A percentile compares a stretch with the other conserved stretches of the same genome.
Evolutionary conservation across 1,284 basidiomycete genomes (phyloP).

Genomic region (Sanghuangporus baumii): DNA sequence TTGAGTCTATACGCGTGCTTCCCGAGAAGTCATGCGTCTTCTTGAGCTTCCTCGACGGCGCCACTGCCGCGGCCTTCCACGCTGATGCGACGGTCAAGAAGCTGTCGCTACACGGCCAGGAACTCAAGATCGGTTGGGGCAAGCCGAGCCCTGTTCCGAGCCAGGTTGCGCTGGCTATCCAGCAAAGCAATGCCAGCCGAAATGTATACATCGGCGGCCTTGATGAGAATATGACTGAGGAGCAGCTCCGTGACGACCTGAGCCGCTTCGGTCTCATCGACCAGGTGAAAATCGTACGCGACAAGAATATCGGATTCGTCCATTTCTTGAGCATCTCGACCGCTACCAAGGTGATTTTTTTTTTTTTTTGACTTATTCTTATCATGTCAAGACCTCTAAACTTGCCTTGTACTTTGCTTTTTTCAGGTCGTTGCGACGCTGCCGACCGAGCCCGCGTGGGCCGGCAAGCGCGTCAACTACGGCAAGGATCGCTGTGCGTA

Average conservation of each 20-base stretch:
- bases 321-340: slow-evolving; percentile 92
- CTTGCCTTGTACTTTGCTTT: slow-evolving; percentile 1
- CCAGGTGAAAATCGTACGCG: slow-evolving; percentile 95
- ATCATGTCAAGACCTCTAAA: not conserved
- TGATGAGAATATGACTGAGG: slow-evolving; percentile 84
- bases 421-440: slow-evolving; percentile 83
- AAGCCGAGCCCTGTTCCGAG: slow-evolving; percentile 85
- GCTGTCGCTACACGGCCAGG: slow-evolving; percentile 83
- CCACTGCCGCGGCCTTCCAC: slow-evolving; percentile 90
- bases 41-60: slow-evolving; percentile 91
- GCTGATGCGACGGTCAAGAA: slow-evolving; percentile 94
- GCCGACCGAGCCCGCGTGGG: slow-evolving; percentile 84
- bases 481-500: slow-evolving; percentile 96
- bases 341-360: slow-evolving; percentile 74
- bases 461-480: slow-evolving; percentile 92
- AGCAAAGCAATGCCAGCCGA: slow-evolving; percentile 84
- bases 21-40: slow-evolving; percentile 98
- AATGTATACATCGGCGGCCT: slow-evolving; percentile 93
- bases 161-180: slow-evolving; percentile 80
- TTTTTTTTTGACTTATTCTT: not conserved
- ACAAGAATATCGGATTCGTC: slow-evolving; percentile 97
- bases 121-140: slow-evolving; percentile 95
- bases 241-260: slow-evolving; percentile 82
- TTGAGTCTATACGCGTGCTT: slow-evolving; percentile 93
- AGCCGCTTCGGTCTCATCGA: slow-evolving; percentile 92